These are phyloP conservation scores for Phytophthora pisi DNA, from an alignment of 352 stramenopile genomes.

Conservation along the genomic window DNA sequence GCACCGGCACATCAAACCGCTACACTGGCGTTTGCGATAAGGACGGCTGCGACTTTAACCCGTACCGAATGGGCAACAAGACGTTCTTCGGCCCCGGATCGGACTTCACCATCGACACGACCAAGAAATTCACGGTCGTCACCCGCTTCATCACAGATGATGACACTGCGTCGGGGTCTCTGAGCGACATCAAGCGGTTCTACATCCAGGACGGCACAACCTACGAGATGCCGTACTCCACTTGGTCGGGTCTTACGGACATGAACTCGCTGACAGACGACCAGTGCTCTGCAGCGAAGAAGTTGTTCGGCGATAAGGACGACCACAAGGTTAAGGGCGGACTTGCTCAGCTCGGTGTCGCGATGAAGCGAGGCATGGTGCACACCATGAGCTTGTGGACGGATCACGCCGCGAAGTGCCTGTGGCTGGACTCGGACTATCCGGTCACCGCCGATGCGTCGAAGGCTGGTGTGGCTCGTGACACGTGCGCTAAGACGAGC, in stretches of 20 bases:
- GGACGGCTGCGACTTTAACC: constrained; percentile 36
- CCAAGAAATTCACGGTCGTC: constrained; percentile 30
- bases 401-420: constrained; percentile 49
- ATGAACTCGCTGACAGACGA: constrained; percentile 33
- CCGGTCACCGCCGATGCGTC: constrained; percentile 36
- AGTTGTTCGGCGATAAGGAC: constrained; percentile 49
- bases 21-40: constrained; percentile 36
- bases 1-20: constrained; percentile 6
- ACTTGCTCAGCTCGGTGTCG: constrained; percentile 46
- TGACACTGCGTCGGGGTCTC: constrained; percentile 17
- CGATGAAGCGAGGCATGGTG: constrained; percentile 59
- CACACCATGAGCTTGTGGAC: constrained; percentile 74
- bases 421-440: constrained; percentile 73
- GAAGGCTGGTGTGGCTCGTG: constrained; percentile 50
- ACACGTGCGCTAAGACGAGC: constrained; percentile 48
- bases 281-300: constrained; percentile 30
- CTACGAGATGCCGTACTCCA: constrained; percentile 23
- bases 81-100: constrained; percentile 32
- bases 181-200: constrained; percentile 26
- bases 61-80: constrained; percentile 36
- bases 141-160: constrained; percentile 37
- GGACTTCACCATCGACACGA: constrained; percentile 29
- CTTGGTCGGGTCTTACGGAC: constrained; percentile 15
- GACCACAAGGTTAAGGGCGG: constrained; percentile 41
- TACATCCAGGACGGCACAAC: constrained; percentile 27